Percentiles rank a stretch among this genome's conserved stretches.
Conservation (phyloP, 2,329 filamentous ascomycete genomes). For the Thyridium curvatum region DNA sequence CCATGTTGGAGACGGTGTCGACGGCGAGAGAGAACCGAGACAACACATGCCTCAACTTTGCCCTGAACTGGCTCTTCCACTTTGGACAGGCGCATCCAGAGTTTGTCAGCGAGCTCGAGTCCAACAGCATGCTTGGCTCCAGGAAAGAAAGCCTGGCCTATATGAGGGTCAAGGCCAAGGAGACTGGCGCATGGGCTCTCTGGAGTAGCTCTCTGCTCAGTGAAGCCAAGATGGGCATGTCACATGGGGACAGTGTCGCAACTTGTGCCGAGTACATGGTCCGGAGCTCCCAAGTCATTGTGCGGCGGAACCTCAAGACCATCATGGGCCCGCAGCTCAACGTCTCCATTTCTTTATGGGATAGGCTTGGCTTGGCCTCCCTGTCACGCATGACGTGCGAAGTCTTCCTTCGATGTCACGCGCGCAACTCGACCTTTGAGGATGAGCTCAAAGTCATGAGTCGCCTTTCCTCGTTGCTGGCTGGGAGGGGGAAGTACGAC, state of each 20-base stretch:
- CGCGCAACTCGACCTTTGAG: conserved; percentile 53
- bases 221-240: conserved; percentile 75
- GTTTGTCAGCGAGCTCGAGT: conserved; percentile 63
- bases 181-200: conserved; percentile 78
- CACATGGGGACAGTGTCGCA: conserved; percentile 59
- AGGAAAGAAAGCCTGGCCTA: conserved; percentile 79
- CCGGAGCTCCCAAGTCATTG: conserved; percentile 75
- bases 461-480: conserved; percentile 60
- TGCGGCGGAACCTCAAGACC: conserved; percentile 67
- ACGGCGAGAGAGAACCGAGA: conserved; percentile 94
- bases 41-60: conserved; percentile 87
- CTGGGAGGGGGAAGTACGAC: conserved; percentile 63
- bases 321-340: conserved; percentile 66
- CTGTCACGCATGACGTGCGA: conserved; percentile 59
- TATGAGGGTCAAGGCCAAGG: conserved; percentile 78
- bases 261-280: conserved; percentile 69
- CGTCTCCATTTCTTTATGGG: conserved; percentile 67
- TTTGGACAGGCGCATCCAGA: conserved; percentile 81
- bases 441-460: conserved; percentile 73
- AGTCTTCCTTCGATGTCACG: conserved; percentile 69
- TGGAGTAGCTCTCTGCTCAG: conserved; percentile 78
- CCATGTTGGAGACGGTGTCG: conserved; percentile 91
- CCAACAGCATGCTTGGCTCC: conserved; percentile 67
- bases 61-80: conserved; percentile 92
- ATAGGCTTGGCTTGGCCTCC: conserved; percentile 59